Percentiles rank a stretch among this genome's conserved stretches.
Conservation (phyloP, 2,329 filamentous ascomycete genomes). For the Botrytis elliptica region DNA sequence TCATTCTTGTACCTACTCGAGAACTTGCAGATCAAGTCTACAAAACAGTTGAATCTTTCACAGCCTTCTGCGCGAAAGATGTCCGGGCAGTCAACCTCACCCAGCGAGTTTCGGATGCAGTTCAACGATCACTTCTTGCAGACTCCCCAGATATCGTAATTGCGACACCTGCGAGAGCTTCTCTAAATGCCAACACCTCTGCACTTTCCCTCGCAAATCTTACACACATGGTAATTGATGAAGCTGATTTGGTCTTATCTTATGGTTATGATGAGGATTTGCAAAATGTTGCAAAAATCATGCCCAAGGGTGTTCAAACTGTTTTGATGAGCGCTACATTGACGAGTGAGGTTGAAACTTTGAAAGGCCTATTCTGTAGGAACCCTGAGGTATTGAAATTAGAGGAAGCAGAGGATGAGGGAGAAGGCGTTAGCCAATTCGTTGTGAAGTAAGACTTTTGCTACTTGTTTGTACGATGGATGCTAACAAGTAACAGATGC, state of each 20-base stretch:
- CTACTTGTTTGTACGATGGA: neutral
- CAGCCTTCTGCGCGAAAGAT: constrained; percentile 81
- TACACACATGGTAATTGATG: constrained; percentile 78
- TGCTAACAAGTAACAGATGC: constrained; percentile 52
- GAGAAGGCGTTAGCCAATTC: constrained; percentile 79
- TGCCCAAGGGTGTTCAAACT: constrained; percentile 85
- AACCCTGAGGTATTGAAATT: constrained; percentile 78
- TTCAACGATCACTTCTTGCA: constrained; percentile 81
- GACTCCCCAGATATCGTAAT: constrained; percentile 87
- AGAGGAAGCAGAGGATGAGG: constrained; percentile 76
- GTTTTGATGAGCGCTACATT: constrained; percentile 93
- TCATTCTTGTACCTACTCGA: constrained; percentile 90
- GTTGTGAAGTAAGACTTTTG: constrained; percentile 64
- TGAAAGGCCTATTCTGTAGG: constrained; percentile 83
- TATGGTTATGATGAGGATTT: constrained; percentile 95
- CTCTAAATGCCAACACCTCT: constrained; percentile 71
- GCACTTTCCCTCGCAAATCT: constrained; percentile 70
- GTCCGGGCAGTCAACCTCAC: constrained; percentile 82
- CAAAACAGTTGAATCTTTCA: constrained; percentile 73
- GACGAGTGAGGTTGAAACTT: constrained; percentile 78
- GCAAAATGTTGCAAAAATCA: constrained; percentile 69
- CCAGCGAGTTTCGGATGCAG: constrained; percentile 84
- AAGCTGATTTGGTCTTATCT: constrained; percentile 88
- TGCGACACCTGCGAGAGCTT: constrained; percentile 83
- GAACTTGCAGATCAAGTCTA: constrained; percentile 91